Evolutionary conservation across 129 eudicot species (phyloP).

Genomic region (Heracleum sosnowskyi): DNA sequence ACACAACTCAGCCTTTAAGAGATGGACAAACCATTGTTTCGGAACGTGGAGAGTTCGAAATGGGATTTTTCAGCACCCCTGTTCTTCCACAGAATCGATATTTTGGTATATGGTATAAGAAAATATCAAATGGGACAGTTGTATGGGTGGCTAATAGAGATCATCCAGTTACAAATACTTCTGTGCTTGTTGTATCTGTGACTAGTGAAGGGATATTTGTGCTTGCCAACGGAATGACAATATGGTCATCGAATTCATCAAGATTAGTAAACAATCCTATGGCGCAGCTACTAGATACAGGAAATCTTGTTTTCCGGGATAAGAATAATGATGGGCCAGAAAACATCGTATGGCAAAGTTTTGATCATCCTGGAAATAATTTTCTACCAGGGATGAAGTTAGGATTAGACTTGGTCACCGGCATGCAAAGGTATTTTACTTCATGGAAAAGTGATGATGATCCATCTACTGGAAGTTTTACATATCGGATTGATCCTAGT

Average conservation of each 20-base stretch:
- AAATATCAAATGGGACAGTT: not conserved
- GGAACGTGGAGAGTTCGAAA: not conserved
- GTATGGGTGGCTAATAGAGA: not conserved
- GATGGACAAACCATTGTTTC: not conserved
- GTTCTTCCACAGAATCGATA: not conserved
- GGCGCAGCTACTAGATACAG: slow-evolving; percentile 26
- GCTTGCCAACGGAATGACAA: not conserved
- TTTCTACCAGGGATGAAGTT: slow-evolving; percentile 6
- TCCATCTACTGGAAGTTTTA: not conserved
- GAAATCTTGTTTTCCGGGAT: slow-evolving; percentile 30
- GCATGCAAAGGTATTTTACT: no score
- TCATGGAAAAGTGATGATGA: no score
- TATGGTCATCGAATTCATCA: not conserved
- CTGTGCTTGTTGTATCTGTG: not conserved
- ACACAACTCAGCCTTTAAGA: not conserved
- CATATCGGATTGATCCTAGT: not conserved
- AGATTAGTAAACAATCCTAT: not conserved
- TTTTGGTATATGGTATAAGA: not conserved
- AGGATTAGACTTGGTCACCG: no score
- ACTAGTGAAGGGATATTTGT: not conserved
- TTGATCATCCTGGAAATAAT: slow-evolving; percentile 23
- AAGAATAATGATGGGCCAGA: not conserved
- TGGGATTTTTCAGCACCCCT: not conserved
- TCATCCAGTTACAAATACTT: not conserved
- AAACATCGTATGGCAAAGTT: slow-evolving; percentile 38